Evolutionary conservation across 371 early-diverging fungal species (phyloP), one percentile per base, ranked within the genome.

Genomic region (Lichtheimia hyalospora): DNA sequence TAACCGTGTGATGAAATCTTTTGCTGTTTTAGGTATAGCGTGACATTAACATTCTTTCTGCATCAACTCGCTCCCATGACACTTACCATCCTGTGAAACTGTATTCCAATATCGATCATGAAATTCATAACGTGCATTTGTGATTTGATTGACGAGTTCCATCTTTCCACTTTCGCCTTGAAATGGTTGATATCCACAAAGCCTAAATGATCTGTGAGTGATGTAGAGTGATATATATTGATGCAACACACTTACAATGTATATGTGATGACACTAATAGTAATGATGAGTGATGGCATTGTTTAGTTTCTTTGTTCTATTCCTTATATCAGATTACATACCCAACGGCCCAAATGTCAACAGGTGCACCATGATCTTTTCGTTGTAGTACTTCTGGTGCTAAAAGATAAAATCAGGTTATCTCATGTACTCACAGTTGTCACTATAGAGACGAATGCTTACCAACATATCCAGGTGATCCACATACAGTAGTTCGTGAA

Each of bases 1-100:
- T 12, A 91, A 71, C 50, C 75, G 75, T 20, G 88, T 82, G 67
- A 97, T 94, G 63, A 97, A 95, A 68, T 94, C 92, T 70, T 93
- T 95, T 57, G 96, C 96, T 90, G 59, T 25, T 51, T 14, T 4
- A 49, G 52, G 2, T 10, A 14, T 0, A 48, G 3, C 15, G 12
- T 34, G 34, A 34, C 10, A 34, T 34, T 0, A 0, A 34, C 34
- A 34, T 34, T 34, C 34, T 8, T 28, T 54, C n/a, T 3, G 10
- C 23, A 52, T 44, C 7, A 39, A n/a, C n/a, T n/a, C n/a, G n/a
- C n/a, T n/a, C n/a, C 28, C 12, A 20, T 28, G 14, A 14, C 18
- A 27, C 16, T 51, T 70, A 81, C 84, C 88, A 62, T 87, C 81
- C 23, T 82, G 75, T 2, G 92, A 91, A 42, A 93, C 84, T 28